Evolutionary conservation across 1,284 basidiomycete genomes (phyloP).

Genomic region (Ustanciosporium gigantosporum): DNA sequence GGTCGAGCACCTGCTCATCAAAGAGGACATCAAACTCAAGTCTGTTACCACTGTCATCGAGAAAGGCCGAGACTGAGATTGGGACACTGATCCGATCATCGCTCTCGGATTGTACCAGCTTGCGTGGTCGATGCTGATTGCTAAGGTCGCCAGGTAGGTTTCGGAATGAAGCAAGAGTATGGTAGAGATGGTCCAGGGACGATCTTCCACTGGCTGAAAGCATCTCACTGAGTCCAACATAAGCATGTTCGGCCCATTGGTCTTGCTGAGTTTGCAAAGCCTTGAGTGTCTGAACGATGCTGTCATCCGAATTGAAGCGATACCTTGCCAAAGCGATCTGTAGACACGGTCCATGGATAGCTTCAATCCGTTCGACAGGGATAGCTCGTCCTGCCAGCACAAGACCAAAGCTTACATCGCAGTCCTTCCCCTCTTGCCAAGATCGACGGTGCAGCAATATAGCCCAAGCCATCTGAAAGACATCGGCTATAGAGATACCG

Average conservation of each 20-base stretch:
- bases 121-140: background rate
- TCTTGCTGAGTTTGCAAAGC: background rate
- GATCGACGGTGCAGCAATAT: background rate
- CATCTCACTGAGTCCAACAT: background rate
- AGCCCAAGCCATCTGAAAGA: background rate
- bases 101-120: background rate
- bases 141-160: background rate
- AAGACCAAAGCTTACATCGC: background rate
- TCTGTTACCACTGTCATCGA: background rate
- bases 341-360: background rate
- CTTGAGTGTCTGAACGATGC: background rate
- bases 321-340: background rate
- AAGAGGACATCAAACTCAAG: background rate
- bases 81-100: slow-evolving; percentile 1
- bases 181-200: background rate
- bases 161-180: background rate
- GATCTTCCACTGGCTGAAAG: background rate
- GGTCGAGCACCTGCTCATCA: background rate
- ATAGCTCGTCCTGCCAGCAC: background rate
- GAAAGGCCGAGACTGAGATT: background rate
- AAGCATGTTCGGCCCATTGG: background rate
- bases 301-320: background rate
- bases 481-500: background rate
- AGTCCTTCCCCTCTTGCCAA: background rate
- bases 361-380: background rate